Evolutionary conservation across 2,329 filamentous ascomycete genomes (phyloP).

Genomic region (Sporothrix pseudoabietina): DNA sequence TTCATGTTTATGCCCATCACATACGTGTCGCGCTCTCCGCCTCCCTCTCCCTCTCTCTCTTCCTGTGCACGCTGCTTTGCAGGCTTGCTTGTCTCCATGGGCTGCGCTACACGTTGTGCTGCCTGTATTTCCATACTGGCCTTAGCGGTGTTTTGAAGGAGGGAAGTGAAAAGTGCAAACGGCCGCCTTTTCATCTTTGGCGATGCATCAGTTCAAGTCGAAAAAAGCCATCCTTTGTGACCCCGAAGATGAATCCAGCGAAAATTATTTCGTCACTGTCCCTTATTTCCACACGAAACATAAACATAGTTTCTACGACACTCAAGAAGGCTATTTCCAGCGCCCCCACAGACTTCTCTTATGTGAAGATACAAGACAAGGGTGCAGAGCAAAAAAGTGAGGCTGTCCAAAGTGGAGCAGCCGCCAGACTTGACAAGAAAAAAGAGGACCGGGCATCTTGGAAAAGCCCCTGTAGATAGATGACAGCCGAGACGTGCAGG

Average conservation of each 20-base stretch:
- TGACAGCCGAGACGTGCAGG: not conserved
- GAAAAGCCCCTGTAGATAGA: not conserved
- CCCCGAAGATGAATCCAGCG: too few relatives aligned
- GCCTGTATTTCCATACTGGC: not conserved
- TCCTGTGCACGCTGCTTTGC: not conserved
- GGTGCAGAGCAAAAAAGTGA: not conserved
- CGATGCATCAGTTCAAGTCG: not conserved
- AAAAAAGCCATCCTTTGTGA: too few relatives aligned
- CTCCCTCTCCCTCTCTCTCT: not conserved
- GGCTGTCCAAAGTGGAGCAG: conserved; percentile 18
- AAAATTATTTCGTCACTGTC: too few relatives aligned
- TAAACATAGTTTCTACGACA: too few relatives aligned
- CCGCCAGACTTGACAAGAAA: not conserved
- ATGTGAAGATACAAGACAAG: not conserved
- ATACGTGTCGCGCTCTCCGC: conserved; percentile 9
- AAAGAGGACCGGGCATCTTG: not conserved
- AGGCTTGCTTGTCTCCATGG: conserved; percentile 5
- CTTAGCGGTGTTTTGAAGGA: not conserved
- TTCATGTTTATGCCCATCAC: not conserved
- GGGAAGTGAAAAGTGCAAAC: not conserved
- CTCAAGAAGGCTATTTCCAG: not conserved
- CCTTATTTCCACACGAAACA: too few relatives aligned
- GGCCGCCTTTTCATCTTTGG: not conserved
- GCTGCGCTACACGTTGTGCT: conserved; percentile 10
- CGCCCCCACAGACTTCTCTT: not conserved